These are phyloP conservation scores for Scenedesmus sp. DNA, from an alignment of 163 green algal species.

Conservation along the genomic window DNA sequence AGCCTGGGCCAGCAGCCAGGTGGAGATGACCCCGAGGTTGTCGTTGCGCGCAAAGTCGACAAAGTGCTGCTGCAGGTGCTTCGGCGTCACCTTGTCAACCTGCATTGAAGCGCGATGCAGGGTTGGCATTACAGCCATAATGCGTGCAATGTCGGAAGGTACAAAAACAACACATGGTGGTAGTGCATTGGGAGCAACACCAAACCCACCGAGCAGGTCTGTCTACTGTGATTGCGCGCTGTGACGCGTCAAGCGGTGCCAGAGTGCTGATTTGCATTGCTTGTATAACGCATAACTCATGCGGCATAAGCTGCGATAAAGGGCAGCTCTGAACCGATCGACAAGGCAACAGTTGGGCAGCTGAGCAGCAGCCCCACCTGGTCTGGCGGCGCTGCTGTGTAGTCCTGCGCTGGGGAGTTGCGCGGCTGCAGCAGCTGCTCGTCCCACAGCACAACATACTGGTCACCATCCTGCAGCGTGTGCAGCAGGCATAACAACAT, in stretches of 20 bases:
- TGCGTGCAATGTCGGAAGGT: background rate
- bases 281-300: too few relatives aligned
- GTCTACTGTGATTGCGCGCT: too few relatives aligned
- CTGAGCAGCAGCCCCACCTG: background rate
- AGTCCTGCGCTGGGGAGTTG: constrained; percentile 24
- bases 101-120: constrained; percentile 17
- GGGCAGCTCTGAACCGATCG: background rate
- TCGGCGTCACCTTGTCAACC: constrained; percentile 32
- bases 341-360: background rate
- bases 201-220: too few relatives aligned
- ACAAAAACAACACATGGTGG: too few relatives aligned
- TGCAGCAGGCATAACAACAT: background rate
- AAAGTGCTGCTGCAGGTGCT: constrained; percentile 50
- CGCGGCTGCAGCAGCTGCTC: background rate
- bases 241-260: too few relatives aligned
- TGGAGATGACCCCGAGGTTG: constrained; percentile 50
- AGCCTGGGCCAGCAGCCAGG: constrained; percentile 42
- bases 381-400: constrained; percentile 32
- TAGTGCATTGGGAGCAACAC: too few relatives aligned
- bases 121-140: background rate
- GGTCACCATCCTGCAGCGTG: constrained; percentile 50
- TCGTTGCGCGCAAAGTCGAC: constrained; percentile 45
- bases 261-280: too few relatives aligned
- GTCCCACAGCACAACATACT: constrained; percentile 51
- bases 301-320: too few relatives aligned